phyloP scores from a whole-genome alignment of 2,329 filamentous ascomycete genomes.

The Sporothrix pallida region DNA sequence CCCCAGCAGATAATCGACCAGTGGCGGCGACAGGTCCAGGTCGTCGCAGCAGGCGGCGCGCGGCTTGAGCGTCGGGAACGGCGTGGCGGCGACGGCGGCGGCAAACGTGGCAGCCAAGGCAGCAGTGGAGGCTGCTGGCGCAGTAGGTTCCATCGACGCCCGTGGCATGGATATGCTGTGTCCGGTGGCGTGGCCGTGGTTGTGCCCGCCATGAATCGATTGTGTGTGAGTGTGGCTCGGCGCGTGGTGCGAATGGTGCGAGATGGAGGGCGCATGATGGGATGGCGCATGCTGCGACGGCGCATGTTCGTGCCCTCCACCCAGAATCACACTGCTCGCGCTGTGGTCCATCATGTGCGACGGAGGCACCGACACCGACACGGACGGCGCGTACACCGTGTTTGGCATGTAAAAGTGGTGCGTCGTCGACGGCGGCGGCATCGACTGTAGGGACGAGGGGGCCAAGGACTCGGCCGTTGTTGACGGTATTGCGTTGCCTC shows the following conservation, averaged over 20 bases:
- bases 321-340: not conserved
- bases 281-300: not conserved
- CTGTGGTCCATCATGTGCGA: slow-evolving; percentile 4
- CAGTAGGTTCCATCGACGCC: not conserved
- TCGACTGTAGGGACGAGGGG: slow-evolving; percentile 15
- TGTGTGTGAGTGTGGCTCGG: not conserved
- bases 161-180: slow-evolving; percentile 12
- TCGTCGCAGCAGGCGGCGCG: slow-evolving; percentile 17
- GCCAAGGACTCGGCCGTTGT: slow-evolving; percentile 28
- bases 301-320: not conserved
- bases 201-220: not conserved
- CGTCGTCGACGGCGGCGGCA: slow-evolving; percentile 19
- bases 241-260: too few species aligned
- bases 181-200: slow-evolving; percentile 4
- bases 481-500: not conserved
- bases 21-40: slow-evolving; percentile 22
- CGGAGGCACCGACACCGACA: too few species aligned
- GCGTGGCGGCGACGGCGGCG: not conserved
- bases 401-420: slow-evolving; percentile 9
- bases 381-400: not conserved
- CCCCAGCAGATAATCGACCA: slow-evolving; percentile 32
- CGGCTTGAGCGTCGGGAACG: not conserved
- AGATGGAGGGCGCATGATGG: too few species aligned
- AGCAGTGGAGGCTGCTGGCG: not conserved
- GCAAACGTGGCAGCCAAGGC: slow-evolving; percentile 10